Conservation (phyloP, 75 land plant genomes). For the Sequoia sempervirens region DNA sequence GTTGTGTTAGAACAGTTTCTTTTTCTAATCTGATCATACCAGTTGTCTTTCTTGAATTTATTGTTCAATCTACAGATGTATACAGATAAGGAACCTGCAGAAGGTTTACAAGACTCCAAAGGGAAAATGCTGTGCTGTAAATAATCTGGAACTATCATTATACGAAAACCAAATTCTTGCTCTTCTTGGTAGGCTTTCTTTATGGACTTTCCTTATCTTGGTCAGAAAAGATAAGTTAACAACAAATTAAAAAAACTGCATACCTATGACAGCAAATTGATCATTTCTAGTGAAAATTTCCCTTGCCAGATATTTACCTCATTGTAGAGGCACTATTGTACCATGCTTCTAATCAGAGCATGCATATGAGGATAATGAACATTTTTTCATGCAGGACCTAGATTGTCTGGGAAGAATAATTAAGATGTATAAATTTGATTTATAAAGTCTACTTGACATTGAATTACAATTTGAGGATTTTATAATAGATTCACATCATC, state of each 20-base stretch:
- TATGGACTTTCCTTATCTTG: not conserved
- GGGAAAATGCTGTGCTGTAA: conserved; percentile 68
- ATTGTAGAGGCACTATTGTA: not conserved
- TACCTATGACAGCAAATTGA: not conserved
- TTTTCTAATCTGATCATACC: not conserved
- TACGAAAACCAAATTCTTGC: conserved; percentile 92
- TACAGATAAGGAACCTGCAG: conserved; percentile 60
- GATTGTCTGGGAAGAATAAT: not conserved
- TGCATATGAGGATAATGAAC: not conserved
- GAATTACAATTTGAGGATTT: not conserved
- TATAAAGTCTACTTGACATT: not conserved
- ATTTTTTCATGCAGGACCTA: not conserved
- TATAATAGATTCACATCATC: not conserved
- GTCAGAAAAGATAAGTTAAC: not conserved
- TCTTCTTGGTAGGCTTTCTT: conserved; percentile 51
- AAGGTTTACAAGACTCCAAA: conserved; percentile 59
- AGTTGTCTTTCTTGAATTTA: not conserved
- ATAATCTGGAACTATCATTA: conserved; percentile 59
- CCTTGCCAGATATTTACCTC: not conserved
- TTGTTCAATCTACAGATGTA: conserved; percentile 35
- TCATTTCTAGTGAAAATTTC: not conserved
- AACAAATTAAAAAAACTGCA: not conserved
- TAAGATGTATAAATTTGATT: not conserved
- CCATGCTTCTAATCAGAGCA: not conserved
- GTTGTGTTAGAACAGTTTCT: not conserved